Percentiles rank a stretch among this genome's conserved stretches.
These are phyloP conservation scores for Epichloe aotearoae DNA, from an alignment of 2,329 filamentous ascomycete species.

Conservation along the genomic window DNA sequence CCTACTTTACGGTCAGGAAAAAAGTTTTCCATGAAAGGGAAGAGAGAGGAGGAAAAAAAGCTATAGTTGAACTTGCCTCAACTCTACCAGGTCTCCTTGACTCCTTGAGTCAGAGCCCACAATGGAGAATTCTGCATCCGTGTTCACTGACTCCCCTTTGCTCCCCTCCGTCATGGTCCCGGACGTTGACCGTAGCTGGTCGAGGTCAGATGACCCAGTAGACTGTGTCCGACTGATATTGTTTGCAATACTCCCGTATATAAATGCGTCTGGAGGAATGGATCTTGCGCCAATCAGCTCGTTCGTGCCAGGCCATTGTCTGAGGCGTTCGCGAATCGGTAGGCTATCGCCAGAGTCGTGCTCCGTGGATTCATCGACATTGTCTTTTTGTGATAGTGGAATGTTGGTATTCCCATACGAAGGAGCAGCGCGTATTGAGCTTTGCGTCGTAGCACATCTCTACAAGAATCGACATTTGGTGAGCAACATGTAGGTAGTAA, in stretches of 20 bases:
- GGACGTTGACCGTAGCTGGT: conserved; percentile 13
- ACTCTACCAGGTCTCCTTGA: conserved; percentile 40
- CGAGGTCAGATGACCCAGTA: conserved; percentile 19
- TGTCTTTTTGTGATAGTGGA: not conserved
- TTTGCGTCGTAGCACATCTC: conserved; percentile 9
- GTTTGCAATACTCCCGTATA: conserved; percentile 17
- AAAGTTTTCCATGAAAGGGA: not conserved
- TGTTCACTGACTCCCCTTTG: conserved; percentile 16
- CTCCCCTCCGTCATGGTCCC: conserved; percentile 12
- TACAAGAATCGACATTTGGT: not conserved
- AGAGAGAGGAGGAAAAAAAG: not conserved
- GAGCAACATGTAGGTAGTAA: not conserved
- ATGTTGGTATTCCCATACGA: not conserved
- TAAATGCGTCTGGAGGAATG: conserved; percentile 13
- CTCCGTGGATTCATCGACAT: not conserved
- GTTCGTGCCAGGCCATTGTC: conserved; percentile 28
- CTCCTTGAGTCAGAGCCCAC: conserved; percentile 14
- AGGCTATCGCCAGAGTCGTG: conserved; percentile 1
- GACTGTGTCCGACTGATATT: conserved; percentile 20
- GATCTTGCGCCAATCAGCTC: conserved; percentile 10
- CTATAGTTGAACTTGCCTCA: conserved; percentile 19
- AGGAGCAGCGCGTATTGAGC: not conserved
- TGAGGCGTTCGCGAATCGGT: conserved; percentile 28
- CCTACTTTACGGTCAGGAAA: conserved; percentile 10
- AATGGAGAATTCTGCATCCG: conserved; percentile 14